Percentiles rank a stretch among this genome's conserved stretches.
Conservation (phyloP, 2,329 filamentous ascomycete species). For the Microdochium paspali region DNA sequence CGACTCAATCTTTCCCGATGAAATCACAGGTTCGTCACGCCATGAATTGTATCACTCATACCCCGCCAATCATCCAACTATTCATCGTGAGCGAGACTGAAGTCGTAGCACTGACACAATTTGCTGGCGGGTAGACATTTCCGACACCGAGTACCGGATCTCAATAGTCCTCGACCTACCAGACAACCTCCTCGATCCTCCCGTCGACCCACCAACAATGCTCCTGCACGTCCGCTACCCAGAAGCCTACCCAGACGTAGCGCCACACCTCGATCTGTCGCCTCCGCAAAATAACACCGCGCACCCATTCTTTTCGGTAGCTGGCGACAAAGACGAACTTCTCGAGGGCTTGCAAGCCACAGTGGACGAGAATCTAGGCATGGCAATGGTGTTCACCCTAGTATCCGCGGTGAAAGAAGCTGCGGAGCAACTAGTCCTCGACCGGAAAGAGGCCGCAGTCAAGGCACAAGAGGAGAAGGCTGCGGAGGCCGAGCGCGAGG, state of each 20-base stretch:
- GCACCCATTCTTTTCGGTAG: slow-evolving; percentile 68
- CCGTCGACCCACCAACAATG: slow-evolving; percentile 58
- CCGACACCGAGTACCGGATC: slow-evolving; percentile 82
- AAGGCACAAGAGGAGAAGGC: slow-evolving; percentile 45
- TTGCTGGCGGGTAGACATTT: slow-evolving; percentile 55
- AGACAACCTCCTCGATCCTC: slow-evolving; percentile 43
- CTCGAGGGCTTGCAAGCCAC: slow-evolving; percentile 62
- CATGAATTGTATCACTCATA: slow-evolving; percentile 3
- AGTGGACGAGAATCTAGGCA: slow-evolving; percentile 87
- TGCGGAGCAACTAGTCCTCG: slow-evolving; percentile 74
- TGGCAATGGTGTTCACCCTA: slow-evolving; percentile 95
- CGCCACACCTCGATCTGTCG: slow-evolving; percentile 73
- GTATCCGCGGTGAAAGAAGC: slow-evolving; percentile 80
- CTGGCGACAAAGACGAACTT: slow-evolving; percentile 68
- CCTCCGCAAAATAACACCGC: slow-evolving; percentile 59
- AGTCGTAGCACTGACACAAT: slow-evolving; percentile 8
- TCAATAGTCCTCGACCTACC: slow-evolving; percentile 73
- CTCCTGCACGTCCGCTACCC: slow-evolving; percentile 82
- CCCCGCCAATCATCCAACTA: not conserved
- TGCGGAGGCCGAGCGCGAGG: slow-evolving; percentile 66
- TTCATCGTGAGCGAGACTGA: slow-evolving; percentile 2
- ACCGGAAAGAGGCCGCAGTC: slow-evolving; percentile 57
- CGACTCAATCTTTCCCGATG: slow-evolving; percentile 95
- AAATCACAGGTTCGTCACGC: slow-evolving; percentile 69
- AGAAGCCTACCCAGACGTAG: slow-evolving; percentile 80